Evolutionary conservation across 257 asterid genomes (phyloP), one percentile per base, ranked within the genome.

Genomic region (Henckelia pumila): DNA sequence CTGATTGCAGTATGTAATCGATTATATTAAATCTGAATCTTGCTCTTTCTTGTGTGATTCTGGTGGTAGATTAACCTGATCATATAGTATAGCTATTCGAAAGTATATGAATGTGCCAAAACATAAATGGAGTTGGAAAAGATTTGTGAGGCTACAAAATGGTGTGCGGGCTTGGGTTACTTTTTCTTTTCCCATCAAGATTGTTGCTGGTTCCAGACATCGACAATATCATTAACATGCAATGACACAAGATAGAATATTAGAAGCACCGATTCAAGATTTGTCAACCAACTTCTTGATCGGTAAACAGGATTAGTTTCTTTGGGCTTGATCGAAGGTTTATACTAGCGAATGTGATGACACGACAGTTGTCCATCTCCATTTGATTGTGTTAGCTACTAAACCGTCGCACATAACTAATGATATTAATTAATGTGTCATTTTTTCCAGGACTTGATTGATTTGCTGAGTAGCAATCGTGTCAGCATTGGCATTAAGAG

Each of bases 401-500:
- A 37, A 25, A 37, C 49, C 49, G 2, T 37, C 49, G 11, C 5
- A 37, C 16, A 37, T 13, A 37, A 37, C 49, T 37, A 10, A 37
- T 37, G 1, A 37, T 10, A 5, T 37, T 37, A 5, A 21, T 10
- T 33, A 14, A 52, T 57, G 37, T 49, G 17, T 61, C 29, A 23
- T 59, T 63, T 61, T 25, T 57, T 32, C 66, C 80, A 85, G 96
- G 88, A 85, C 37, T 78, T 91, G 68, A 62, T 32, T 14, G 88
- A 84, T 53, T 53, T 85, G 76, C 47, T 80, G 72, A 73, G 17
- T 30, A 80, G 84, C 71, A 55, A 22, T 59, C 88, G 86, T 28
- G 81, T 80, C 6, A 82, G 62, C 64, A 87, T 87, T 47, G 94
- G 96, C 67, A n/a, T n/a, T n/a, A n/a, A n/a, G n/a, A n/a, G n/a